phyloP scores from a whole-genome alignment of 2,329 filamentous ascomycete genomes.

The Nothopassalora personata region DNA sequence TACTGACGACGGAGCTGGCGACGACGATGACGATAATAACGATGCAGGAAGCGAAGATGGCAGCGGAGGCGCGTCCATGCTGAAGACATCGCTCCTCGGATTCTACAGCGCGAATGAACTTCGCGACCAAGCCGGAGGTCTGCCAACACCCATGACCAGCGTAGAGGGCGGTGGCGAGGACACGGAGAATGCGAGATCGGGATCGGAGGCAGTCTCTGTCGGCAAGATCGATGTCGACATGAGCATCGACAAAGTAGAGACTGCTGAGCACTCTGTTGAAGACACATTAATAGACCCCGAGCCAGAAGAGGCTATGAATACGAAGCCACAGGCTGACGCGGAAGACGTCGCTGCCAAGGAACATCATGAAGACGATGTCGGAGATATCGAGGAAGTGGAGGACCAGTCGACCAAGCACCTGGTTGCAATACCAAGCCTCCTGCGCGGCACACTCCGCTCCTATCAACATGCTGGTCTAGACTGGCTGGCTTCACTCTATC shows the following conservation, averaged over 20 bases:
- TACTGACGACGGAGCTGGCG: constrained; percentile 32
- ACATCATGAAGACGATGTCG: constrained; percentile 22
- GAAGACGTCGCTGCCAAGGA: neutral
- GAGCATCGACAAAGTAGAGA: neutral
- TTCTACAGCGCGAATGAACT: constrained; percentile 27
- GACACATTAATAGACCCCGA: constrained; percentile 23
- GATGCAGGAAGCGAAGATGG: constrained; percentile 22
- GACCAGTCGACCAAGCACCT: constrained; percentile 17
- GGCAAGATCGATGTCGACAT: neutral
- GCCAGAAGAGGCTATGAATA: constrained; percentile 26
- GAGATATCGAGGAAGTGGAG: constrained; percentile 27
- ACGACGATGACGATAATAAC: constrained; percentile 27
- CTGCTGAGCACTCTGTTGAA: neutral
- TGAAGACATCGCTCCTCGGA: constrained; percentile 20
- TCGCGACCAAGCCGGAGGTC: constrained; percentile 25
- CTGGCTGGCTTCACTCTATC: constrained; percentile 90
- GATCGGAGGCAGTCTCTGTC: constrained; percentile 17
- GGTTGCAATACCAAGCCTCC: constrained; percentile 57
- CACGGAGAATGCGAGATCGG: constrained; percentile 15
- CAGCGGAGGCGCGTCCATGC: constrained; percentile 15
- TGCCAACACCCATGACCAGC: constrained; percentile 31
- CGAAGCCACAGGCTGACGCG: neutral
- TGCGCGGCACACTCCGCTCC: constrained; percentile 84
- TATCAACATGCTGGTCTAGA: constrained; percentile 97
- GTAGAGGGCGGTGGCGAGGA: constrained; percentile 26